A percentile compares a stretch with the other conserved stretches of the same genome.
Evolutionary conservation across 164 flowering plant species (phyloP).

Genomic region (Berberis thunbergii): DNA sequence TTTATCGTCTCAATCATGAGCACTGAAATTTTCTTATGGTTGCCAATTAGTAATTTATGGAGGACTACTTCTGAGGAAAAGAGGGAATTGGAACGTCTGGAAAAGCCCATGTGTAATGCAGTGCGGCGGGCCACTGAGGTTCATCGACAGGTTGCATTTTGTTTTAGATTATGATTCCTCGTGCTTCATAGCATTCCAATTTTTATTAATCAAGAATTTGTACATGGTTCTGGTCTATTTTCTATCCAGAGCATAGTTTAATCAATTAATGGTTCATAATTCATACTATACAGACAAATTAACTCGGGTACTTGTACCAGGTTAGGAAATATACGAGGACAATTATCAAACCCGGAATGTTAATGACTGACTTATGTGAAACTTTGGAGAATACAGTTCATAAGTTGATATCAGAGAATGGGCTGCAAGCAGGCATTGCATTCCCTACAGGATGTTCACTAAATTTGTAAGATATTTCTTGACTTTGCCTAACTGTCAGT

Average conservation of each 20-base stretch:
- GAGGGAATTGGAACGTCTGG: slow-evolving; percentile 85
- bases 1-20: too few species aligned
- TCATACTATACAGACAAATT: background rate
- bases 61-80: slow-evolving; percentile 94
- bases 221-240: too few species aligned
- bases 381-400: too few species aligned
- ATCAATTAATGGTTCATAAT: background rate
- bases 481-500: background rate
- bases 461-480: slow-evolving; percentile 49
- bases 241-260: too few species aligned
- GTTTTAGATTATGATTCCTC: background rate
- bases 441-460: slow-evolving; percentile 84
- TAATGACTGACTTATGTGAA: too few species aligned
- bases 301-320: slow-evolving; percentile 24
- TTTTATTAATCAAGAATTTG: too few species aligned
- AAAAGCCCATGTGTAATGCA: slow-evolving; percentile 74
- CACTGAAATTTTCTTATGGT: too few species aligned
- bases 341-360: too few species aligned
- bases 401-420: too few species aligned
- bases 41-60: slow-evolving; percentile 67
- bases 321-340: slow-evolving; percentile 80
- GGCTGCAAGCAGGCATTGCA: too few species aligned
- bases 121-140: slow-evolving; percentile 96
- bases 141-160: slow-evolving; percentile 81
- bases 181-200: too few species aligned